Base-by-base conservation (phyloP, 2,329 filamentous ascomycete genomes). In the Epichloe coenophiala region DNA sequence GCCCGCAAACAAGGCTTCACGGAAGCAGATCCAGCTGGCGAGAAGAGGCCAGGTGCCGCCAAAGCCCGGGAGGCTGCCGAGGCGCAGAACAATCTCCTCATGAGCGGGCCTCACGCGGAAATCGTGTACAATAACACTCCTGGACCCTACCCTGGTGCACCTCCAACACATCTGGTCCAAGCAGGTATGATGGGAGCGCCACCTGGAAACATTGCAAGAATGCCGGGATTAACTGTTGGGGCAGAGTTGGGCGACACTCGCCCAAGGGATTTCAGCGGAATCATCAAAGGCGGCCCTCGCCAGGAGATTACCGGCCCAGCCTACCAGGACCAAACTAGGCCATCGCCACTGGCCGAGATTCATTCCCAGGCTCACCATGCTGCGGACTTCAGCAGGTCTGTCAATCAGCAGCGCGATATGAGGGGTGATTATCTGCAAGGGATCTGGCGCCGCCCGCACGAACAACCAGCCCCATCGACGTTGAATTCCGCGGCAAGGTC, bases 1-100 rank as follows among this genome's bases (percentile, higher is more conserved):
- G 93, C 93, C 7, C 79, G 86, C 45, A 98, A 97, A 69, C 93
- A 98, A 68, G 93, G 93, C 11, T 98, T 98, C 64, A 98, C 93
- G 1, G 93, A 98, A 65, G 89, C 94, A 55, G 93, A 98, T 66
- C 76, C 90, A 47, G 93, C 93, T 4, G 93, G 93, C 40, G 93
- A 98, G 70, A 97, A 98, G 73, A 78, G 93, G 56, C 93, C 93
- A 5, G 93, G 93, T 49, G 90, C 87, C 39, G 83, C 88, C 52
- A 95, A 94, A 71, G 86, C 86, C 54, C 78, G 91, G 61, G 88
- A 95, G 70, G 84, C 86, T 42, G 84, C 85, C 12, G 83, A 84
- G 49, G 84, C 86, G 71, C 75, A 76, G 61, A 80, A 73, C 58
- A 79, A 78, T 46, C 77, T 77, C 53, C 60, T 81, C 48, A 72